phyloP scores from a whole-genome alignment of 371 early-diverging fungal genomes.

The Saksenaea vasiformis region DNA sequence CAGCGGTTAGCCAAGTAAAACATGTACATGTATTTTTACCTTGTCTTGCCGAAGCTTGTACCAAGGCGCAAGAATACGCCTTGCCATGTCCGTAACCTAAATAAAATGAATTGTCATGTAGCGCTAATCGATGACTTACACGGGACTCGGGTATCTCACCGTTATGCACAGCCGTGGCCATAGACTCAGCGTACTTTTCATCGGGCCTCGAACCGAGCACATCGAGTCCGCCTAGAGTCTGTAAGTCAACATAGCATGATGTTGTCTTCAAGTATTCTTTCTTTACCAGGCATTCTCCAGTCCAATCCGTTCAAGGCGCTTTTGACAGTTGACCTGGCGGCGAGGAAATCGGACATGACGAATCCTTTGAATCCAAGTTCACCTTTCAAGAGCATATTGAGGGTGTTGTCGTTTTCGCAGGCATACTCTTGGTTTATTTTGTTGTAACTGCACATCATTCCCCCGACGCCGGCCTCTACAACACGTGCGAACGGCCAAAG shows the following conservation, averaged over 20 bases:
- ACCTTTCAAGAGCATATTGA: conserved; percentile 49
- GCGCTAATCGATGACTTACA: conserved; percentile 9
- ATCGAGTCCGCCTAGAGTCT: not conserved
- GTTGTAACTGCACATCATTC: conserved; percentile 66
- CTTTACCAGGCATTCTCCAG: conserved; percentile 62
- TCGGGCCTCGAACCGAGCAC: not conserved
- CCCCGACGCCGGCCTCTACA: conserved; percentile 50
- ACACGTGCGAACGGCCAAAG: conserved; percentile 47
- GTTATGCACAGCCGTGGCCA: conserved; percentile 26
- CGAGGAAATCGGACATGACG: conserved; percentile 43
- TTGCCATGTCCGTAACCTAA: conserved; percentile 54
- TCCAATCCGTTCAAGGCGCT: conserved; percentile 56
- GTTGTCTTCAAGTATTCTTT: too few relatives aligned
- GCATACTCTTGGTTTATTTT: conserved; percentile 46
- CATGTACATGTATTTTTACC: not conserved
- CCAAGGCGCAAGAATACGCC: conserved; percentile 55
- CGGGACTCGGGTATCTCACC: conserved; percentile 26
- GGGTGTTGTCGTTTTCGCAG: conserved; percentile 48
- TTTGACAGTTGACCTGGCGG: conserved; percentile 25
- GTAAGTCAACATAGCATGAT: too few relatives aligned
- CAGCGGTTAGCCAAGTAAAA: not conserved
- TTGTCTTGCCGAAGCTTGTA: conserved; percentile 43
- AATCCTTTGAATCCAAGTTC: conserved; percentile 54
- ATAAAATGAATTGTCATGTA: not conserved
- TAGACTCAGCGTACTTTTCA: conserved; percentile 19